A percentile compares a stretch with the other conserved stretches of the same genome.
These are phyloP conservation scores for Tuber brumale DNA, from an alignment of 495 filamentous ascomycete genomes.

Conservation along the genomic window DNA sequence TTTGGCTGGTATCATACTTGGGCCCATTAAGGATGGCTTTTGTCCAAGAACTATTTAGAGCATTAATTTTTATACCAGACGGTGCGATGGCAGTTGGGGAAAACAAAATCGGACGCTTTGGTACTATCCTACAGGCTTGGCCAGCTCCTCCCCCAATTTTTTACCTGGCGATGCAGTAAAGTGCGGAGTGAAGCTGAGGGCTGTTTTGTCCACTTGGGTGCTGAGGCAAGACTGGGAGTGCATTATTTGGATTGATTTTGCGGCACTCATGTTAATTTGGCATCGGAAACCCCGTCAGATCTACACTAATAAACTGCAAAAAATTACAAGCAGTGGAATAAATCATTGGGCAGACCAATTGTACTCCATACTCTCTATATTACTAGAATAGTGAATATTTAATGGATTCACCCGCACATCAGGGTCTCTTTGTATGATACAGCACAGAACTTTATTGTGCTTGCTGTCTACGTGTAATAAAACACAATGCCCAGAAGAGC, in stretches of 20 bases:
- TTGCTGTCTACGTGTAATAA: neutral
- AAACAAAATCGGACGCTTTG: neutral
- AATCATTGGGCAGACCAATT: too few species aligned
- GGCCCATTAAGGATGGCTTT: too few species aligned
- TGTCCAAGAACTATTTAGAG: too few species aligned
- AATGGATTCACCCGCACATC: neutral
- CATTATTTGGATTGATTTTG: neutral
- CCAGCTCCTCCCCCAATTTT: neutral
- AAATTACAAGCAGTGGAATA: too few species aligned
- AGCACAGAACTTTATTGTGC: too few species aligned
- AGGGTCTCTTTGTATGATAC: neutral
- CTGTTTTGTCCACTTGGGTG: too few species aligned
- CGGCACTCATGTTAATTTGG: too few species aligned
- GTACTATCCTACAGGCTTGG: neutral
- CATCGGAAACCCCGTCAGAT: too few species aligned
- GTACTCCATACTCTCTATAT: neutral
- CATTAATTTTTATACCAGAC: too few species aligned
- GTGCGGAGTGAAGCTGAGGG: neutral
- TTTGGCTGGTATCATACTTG: too few species aligned
- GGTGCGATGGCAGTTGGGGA: neutral
- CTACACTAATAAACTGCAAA: too few species aligned
- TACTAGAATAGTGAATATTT: neutral
- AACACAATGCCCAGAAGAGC: neutral
- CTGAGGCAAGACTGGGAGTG: neutral
- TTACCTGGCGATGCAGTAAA: neutral